A percentile compares a stretch with the other conserved stretches of the same genome.
Conservation (phyloP, 2,329 filamentous ascomycete species). For the Ophiostoma sp. region DNA sequence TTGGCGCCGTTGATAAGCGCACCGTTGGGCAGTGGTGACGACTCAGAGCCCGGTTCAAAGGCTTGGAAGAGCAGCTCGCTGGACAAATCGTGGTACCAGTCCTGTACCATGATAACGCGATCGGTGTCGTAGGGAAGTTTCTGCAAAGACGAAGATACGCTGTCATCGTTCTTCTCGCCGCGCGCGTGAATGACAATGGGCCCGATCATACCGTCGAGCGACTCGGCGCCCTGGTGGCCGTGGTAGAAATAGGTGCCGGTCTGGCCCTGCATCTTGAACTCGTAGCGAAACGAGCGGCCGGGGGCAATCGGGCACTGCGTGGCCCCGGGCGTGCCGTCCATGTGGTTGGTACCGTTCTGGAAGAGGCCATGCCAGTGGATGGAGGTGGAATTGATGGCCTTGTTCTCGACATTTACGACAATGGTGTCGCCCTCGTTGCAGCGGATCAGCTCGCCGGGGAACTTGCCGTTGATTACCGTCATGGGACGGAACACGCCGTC, state of each 20-base stretch:
- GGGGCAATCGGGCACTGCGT: conserved; percentile 58
- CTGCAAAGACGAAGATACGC: conserved; percentile 33
- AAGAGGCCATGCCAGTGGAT: conserved; percentile 69
- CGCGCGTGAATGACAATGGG: conserved; percentile 58
- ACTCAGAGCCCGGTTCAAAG: conserved; percentile 55
- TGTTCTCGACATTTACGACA: conserved; percentile 60
- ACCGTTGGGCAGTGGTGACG: conserved; percentile 58
- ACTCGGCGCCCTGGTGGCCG: conserved; percentile 62
- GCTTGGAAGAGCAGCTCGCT: conserved; percentile 45
- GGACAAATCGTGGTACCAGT: conserved; percentile 61
- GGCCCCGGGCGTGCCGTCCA: conserved; percentile 60
- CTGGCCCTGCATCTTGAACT: conserved; percentile 30
- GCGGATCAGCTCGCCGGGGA: conserved; percentile 67
- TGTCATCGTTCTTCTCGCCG: conserved; percentile 37
- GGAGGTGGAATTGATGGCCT: conserved; percentile 55
- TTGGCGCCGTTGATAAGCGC: conserved; percentile 64
- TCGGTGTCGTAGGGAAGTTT: conserved; percentile 57
- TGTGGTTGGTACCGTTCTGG: conserved; percentile 67
- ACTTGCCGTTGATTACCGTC: conserved; percentile 67
- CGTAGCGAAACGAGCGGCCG: conserved; percentile 53
- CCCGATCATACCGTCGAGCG: conserved; percentile 60
- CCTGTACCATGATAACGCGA: conserved; percentile 59
- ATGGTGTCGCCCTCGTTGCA: conserved; percentile 69
- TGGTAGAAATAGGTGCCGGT: conserved; percentile 63
- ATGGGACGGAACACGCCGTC: conserved; percentile 61